phyloP scores from a whole-genome alignment of 768 basidiomycete species.

The Macrolepiota dolichaula region DNA sequence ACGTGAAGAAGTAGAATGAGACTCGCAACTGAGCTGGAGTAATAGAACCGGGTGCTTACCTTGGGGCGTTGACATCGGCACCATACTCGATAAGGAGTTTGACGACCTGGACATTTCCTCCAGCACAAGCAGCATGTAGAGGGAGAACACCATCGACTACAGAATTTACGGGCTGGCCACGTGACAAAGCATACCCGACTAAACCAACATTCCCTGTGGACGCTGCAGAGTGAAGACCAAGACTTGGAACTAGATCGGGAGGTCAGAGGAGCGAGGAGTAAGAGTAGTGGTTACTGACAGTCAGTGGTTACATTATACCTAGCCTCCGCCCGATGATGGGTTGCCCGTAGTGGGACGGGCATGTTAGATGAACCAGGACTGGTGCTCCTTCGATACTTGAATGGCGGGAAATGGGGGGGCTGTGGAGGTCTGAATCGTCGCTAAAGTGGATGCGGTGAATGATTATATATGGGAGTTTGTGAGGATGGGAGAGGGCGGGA shows the following conservation, averaged over 20 bases:
- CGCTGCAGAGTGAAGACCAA: constrained; percentile 75
- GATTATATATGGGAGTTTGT: not conserved
- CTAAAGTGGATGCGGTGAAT: not conserved
- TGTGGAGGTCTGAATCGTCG: not conserved
- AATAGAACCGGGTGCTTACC: constrained; percentile 42
- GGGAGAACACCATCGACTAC: constrained; percentile 97
- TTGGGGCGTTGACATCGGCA: constrained; percentile 96
- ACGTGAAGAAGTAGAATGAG: constrained; percentile 11
- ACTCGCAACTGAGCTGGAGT: constrained; percentile 1
- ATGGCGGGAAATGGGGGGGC: not conserved
- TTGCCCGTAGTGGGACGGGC: constrained; percentile 49
- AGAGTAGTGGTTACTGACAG: constrained; percentile 32
- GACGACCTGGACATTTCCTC: constrained; percentile 87
- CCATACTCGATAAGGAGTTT: constrained; percentile 86
- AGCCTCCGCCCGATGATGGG: constrained; percentile 46
- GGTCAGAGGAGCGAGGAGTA: constrained; percentile 9
- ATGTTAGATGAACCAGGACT: constrained; percentile 23
- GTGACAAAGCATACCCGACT: constrained; percentile 87
- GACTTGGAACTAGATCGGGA: constrained; percentile 56
- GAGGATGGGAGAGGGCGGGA: not conserved
- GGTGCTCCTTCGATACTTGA: not conserved
- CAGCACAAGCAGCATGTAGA: constrained; percentile 90
- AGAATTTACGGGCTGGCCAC: constrained; percentile 95
- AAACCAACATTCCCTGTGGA: constrained; percentile 88
- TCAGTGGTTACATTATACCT: constrained; percentile 59